Percentiles rank a stretch among this genome's conserved stretches.
Conservation (phyloP, 163 green algal species). For the Chloromonas sp. region DNA sequence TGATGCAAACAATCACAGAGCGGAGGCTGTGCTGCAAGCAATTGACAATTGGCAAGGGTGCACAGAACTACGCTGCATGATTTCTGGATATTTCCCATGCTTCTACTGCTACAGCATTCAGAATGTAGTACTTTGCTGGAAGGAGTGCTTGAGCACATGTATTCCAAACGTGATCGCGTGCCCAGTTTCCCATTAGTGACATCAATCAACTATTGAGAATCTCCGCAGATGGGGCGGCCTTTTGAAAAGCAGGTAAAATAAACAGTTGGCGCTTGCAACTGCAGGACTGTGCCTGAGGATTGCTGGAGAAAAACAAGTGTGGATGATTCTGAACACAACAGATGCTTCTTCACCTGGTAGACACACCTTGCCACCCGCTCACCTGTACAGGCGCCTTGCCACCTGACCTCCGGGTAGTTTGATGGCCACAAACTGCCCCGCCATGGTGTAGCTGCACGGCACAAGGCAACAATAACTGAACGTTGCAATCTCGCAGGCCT, state of each 20-base stretch:
- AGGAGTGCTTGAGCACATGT: too few relatives aligned
- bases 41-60: neutral
- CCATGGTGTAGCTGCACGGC: conserved; percentile 3
- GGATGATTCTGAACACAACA: neutral
- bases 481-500: too few relatives aligned
- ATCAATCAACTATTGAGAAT: too few relatives aligned
- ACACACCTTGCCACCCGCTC: neutral
- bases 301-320: neutral
- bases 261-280: neutral
- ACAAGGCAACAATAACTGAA: neutral
- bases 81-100: too few relatives aligned
- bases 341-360: neutral
- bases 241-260: neutral
- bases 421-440: neutral
- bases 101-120: too few relatives aligned
- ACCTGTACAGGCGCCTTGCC: neutral
- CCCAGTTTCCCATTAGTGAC: too few relatives aligned
- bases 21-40: neutral
- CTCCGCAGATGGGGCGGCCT: neutral
- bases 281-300: neutral
- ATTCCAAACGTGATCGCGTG: too few relatives aligned
- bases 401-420: neutral
- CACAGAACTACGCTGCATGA: too few relatives aligned
- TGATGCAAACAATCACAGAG: neutral
- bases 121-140: too few relatives aligned